These are phyloP conservation scores for Petunia hybrid DNA, from an alignment of 305 asterid genomes.

Conservation along the genomic window DNA sequence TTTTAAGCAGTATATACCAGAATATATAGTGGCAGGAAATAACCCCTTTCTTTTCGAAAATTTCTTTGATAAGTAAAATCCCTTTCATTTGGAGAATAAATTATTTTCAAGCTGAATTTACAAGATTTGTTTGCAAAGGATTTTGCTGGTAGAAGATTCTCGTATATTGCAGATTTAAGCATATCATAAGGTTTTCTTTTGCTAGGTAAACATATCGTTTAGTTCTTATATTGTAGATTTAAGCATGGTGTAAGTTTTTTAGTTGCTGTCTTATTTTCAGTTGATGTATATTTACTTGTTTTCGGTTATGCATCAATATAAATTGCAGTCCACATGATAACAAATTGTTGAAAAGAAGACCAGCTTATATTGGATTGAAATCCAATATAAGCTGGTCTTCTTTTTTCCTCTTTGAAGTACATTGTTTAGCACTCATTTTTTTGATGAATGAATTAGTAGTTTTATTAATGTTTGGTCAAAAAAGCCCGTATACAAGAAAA, in stretches of 20 bases:
- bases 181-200: neutral
- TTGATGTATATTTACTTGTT: constrained; percentile 16
- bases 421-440: neutral
- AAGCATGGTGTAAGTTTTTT: neutral
- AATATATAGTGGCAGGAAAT: constrained; percentile 6
- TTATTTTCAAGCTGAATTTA: neutral
- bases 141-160: constrained; percentile 21
- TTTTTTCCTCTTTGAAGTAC: constrained; percentile 16
- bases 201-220: no score
- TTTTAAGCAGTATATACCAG: neutral
- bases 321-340: constrained; percentile 16
- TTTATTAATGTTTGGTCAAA: no score
- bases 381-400: neutral
- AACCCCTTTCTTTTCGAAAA: neutral
- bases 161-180: neutral
- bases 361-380: neutral
- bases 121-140: constrained; percentile 22
- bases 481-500: no score
- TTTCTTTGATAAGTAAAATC: neutral
- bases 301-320: constrained; percentile 1
- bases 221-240: neutral
- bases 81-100: constrained; percentile 14
- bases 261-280: neutral
- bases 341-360: constrained; percentile 6
- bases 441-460: no score